phyloP scores from a whole-genome alignment of 129 eudicot genomes.

The Centrapalus pauciflorus region DNA sequence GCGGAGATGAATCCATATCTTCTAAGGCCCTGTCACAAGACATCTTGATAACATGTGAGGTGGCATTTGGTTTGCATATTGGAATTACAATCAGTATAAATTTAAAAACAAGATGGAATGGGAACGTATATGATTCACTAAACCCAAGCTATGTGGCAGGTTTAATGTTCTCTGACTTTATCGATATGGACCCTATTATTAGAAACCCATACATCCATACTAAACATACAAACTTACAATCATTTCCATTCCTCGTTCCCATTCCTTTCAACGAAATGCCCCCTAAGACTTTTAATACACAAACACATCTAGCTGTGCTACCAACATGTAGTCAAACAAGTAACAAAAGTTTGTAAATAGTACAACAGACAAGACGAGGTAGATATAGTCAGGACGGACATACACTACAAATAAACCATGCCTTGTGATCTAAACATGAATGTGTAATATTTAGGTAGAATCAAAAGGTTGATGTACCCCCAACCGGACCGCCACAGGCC shows the following conservation, averaged over 20 bases:
- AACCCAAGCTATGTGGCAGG: too few species aligned
- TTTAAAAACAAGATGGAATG: neutral
- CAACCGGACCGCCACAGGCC: too few species aligned
- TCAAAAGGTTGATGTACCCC: too few species aligned
- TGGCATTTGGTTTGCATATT: too few species aligned
- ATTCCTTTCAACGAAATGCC: too few species aligned
- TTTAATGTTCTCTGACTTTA: too few species aligned
- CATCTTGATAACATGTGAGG: slow-evolving; percentile 15
- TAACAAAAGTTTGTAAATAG: neutral
- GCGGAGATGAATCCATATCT: slow-evolving; percentile 83
- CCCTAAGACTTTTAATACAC: neutral
- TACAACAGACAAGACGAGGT: neutral
- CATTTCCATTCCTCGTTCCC: too few species aligned
- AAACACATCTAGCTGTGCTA: neutral
- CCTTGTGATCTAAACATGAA: neutral
- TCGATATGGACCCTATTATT: neutral
- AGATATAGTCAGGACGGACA: neutral
- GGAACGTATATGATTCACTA: too few species aligned
- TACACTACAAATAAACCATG: neutral
- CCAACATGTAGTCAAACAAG: neutral
- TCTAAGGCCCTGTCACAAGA: slow-evolving; percentile 70
- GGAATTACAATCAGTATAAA: too few species aligned
- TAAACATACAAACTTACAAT: too few species aligned
- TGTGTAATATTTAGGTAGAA: neutral
- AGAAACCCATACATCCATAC: neutral